phyloP scores from a whole-genome alignment of 2,329 filamentous ascomycete species.

The Scedosporium aurantiacum region DNA sequence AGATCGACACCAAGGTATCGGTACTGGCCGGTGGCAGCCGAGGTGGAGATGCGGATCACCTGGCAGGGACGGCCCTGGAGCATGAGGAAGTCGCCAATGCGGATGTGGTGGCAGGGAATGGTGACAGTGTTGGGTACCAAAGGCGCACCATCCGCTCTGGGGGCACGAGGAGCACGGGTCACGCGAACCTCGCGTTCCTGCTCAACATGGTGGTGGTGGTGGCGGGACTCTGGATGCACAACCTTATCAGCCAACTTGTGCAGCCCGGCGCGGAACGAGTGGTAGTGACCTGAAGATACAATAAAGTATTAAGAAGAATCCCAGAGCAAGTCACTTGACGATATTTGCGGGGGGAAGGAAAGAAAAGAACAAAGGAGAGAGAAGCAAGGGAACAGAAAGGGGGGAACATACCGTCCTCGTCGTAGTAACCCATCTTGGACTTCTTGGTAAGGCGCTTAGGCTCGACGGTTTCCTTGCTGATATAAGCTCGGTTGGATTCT shows the following conservation, averaged over 20 bases:
- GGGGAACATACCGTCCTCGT: constrained; percentile 43
- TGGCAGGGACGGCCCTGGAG: constrained; percentile 98
- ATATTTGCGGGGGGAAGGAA: neutral
- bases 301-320: neutral
- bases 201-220: constrained; percentile 37
- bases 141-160: constrained; percentile 20
- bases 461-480: constrained; percentile 58
- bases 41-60: constrained; percentile 99
- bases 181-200: constrained; percentile 27
- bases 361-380: constrained; percentile 6
- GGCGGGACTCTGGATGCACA: constrained; percentile 35
- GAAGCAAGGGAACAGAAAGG: neutral
- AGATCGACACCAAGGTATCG: constrained; percentile 99
- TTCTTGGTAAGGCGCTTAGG: constrained; percentile 31
- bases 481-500: constrained; percentile 37
- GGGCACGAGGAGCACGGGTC: constrained; percentile 18
- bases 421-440: constrained; percentile 55
- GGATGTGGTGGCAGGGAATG: constrained; percentile 99
- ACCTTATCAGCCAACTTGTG: constrained; percentile 48
- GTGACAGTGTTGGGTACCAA: constrained; percentile 73
- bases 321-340: neutral
- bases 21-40: constrained; percentile 95
- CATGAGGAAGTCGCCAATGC: constrained; percentile 96
- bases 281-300: constrained; percentile 43
- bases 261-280: constrained; percentile 44